phyloP scores from a whole-genome alignment of 2,329 filamentous ascomycete species.

The Aspergillus chevalieri region DNA sequence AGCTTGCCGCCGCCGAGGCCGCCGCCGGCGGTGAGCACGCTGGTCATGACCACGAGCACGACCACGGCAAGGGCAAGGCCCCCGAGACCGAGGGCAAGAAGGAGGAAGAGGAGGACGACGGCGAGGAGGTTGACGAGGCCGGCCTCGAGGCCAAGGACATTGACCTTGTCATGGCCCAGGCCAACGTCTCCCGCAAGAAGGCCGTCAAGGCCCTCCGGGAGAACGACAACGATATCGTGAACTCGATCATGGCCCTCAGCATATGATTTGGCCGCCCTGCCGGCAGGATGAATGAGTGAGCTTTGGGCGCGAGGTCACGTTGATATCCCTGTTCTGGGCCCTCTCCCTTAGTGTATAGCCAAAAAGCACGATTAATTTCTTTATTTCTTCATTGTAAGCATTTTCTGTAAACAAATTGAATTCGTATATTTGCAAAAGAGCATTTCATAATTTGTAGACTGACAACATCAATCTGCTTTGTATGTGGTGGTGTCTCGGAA shows the following conservation, averaged over 20 bases:
- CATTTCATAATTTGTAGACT: too few species aligned
- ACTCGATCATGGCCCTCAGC: conserved; percentile 98
- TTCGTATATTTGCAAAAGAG: too few species aligned
- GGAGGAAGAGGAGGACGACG: conserved; percentile 83
- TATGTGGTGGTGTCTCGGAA: conserved; percentile 18
- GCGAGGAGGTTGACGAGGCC: conserved; percentile 88
- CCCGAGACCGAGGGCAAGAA: conserved; percentile 56
- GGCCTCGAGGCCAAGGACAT: conserved; percentile 99
- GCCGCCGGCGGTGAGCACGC: conserved; percentile 52
- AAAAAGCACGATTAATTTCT: conserved; percentile 12
- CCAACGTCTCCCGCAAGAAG: conserved; percentile 94
- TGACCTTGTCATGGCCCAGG: conserved; percentile 97
- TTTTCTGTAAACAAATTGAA: not conserved
- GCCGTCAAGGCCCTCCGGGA: conserved; percentile 92
- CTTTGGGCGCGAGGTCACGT: conserved; percentile 25
- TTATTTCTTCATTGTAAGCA: not conserved
- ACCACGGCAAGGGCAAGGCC: conserved; percentile 60
- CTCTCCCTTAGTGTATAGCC: conserved; percentile 26
- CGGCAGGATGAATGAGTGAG: conserved; percentile 19
- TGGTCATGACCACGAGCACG: conserved; percentile 52
- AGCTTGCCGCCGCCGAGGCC: conserved; percentile 73
- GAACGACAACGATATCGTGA: conserved; percentile 99
- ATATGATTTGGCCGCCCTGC: conserved; percentile 48
- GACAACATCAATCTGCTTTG: not conserved
- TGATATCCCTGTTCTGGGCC: conserved; percentile 21